Conservation (phyloP, 2,329 filamentous ascomycete genomes). For the Fusarium nanum region DNA sequence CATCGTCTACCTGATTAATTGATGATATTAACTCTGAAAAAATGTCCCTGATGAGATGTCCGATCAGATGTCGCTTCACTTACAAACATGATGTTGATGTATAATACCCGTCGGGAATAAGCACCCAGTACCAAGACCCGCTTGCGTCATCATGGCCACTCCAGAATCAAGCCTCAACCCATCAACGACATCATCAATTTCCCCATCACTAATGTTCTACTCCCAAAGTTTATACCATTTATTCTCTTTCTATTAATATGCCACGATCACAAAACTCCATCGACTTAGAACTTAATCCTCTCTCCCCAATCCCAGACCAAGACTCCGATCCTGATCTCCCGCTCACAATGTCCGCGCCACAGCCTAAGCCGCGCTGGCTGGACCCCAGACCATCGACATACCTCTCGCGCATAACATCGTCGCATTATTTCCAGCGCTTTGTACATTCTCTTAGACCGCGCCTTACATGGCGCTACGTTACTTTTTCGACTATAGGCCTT, state of each 20-base stretch:
- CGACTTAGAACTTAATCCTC: conserved; percentile 32
- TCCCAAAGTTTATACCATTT: background rate
- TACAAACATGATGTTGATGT: background rate
- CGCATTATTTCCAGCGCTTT: conserved; percentile 17
- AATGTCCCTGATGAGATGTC: too few relatives aligned
- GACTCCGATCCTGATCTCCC: conserved; percentile 35
- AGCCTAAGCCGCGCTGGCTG: conserved; percentile 42
- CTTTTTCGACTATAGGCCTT: conserved; percentile 43
- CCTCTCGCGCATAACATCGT: conserved; percentile 22
- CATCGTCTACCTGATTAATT: background rate
- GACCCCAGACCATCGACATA: conserved; percentile 29
- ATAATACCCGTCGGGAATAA: background rate
- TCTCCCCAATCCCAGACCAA: conserved; percentile 3
- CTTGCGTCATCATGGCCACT: conserved; percentile 26
- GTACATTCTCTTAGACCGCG: conserved; percentile 44
- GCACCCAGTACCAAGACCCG: background rate
- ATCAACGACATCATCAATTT: conserved; percentile 8
- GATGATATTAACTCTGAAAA: too few relatives aligned
- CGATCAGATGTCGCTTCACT: background rate
- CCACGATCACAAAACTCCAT: conserved; percentile 4
- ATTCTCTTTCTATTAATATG: conserved; percentile 7
- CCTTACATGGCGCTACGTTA: conserved; percentile 51
- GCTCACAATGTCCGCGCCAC: conserved; percentile 27
- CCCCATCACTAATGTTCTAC: background rate
- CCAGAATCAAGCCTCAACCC: conserved; percentile 5